Percentiles rank a stretch among this genome's conserved stretches.
Conservation (phyloP, 2,329 filamentous ascomycete genomes). For the Beauveria brongniartii region DNA sequence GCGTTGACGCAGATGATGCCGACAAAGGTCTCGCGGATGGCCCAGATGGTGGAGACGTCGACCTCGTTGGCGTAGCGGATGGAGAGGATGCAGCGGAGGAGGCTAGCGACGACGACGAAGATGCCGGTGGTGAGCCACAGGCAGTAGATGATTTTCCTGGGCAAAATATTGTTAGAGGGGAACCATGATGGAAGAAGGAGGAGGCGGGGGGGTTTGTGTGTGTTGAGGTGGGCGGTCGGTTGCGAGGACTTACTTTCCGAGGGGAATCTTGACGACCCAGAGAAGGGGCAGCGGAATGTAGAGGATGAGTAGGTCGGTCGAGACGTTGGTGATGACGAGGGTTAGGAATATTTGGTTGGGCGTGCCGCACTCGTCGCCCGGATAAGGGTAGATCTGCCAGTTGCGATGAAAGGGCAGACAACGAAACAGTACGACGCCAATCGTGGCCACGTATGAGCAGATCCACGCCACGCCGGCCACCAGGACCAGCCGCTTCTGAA, state of each 20-base stretch:
- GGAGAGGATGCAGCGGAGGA: conserved; percentile 18
- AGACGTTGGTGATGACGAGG: conserved; percentile 18
- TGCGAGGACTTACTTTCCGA: conserved; percentile 12
- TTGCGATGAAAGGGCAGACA: conserved; percentile 18
- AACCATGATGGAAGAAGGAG: neutral
- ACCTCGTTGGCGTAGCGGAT: conserved; percentile 15
- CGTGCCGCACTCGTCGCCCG: conserved; percentile 17
- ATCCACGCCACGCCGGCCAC: conserved; percentile 14
- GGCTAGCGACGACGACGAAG: conserved; percentile 19
- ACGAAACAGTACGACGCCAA: conserved; percentile 16
- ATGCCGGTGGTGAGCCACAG: conserved; percentile 19
- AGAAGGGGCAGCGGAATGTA: conserved; percentile 18
- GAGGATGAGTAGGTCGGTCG: conserved; percentile 18
- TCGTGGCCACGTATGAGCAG: conserved; percentile 14
- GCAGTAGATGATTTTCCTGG: conserved; percentile 17
- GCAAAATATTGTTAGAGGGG: neutral
- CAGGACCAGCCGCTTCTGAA: conserved; percentile 15
- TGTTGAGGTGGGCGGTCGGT: neutral
- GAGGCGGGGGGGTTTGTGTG: neutral
- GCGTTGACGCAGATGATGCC: conserved; percentile 18
- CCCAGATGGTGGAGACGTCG: conserved; percentile 19
- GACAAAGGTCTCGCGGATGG: conserved; percentile 20
- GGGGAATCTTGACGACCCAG: conserved; percentile 18
- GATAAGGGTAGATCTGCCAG: conserved; percentile 20
- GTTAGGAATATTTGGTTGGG: conserved; percentile 16